A percentile compares a stretch with the other conserved stretches of the same genome.
Evolutionary conservation across 495 filamentous ascomycete genomes (phyloP).

Genomic region (Hypoxylon intermedium): DNA sequence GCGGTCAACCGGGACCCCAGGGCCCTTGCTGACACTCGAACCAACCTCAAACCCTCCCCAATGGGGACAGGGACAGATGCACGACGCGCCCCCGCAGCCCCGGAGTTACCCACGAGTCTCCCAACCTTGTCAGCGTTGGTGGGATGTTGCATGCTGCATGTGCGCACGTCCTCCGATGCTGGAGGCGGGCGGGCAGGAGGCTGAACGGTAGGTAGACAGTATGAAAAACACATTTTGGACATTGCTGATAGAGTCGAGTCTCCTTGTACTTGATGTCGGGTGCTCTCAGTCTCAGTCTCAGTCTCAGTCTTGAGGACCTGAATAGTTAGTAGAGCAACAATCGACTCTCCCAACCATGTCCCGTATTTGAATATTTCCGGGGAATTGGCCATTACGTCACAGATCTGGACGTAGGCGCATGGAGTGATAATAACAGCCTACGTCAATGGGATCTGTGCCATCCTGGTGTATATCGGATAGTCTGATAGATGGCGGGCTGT

Average conservation of each 20-base stretch:
- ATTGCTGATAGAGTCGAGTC: neutral
- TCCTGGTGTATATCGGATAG: conserved; percentile 18
- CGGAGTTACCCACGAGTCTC: conserved; percentile 33
- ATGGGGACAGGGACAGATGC: conserved; percentile 23
- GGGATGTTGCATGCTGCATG: conserved; percentile 28
- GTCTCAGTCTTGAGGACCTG: too few relatives aligned
- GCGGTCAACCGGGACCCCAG: conserved; percentile 3
- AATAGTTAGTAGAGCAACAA: too few relatives aligned
- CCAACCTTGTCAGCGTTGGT: conserved; percentile 18
- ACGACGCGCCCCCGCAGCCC: conserved; percentile 25
- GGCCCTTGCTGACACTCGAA: conserved; percentile 5
- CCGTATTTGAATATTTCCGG: neutral
- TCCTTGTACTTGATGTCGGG: too few relatives aligned
- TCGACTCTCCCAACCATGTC: neutral
- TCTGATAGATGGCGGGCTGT: neutral
- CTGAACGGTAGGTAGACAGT: conserved; percentile 22
- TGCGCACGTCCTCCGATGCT: conserved; percentile 9
- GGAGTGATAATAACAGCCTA: neutral
- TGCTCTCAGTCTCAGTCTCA: too few relatives aligned
- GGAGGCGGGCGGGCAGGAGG: conserved; percentile 8
- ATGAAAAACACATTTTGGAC: neutral
- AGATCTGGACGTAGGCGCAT: neutral
- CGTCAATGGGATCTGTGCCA: conserved; percentile 26
- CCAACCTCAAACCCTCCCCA: conserved; percentile 4
- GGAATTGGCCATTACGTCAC: conserved; percentile 9